Base-by-base conservation (phyloP, 192 early-diverging fungal species). In the Coemansia erecta region DNA sequence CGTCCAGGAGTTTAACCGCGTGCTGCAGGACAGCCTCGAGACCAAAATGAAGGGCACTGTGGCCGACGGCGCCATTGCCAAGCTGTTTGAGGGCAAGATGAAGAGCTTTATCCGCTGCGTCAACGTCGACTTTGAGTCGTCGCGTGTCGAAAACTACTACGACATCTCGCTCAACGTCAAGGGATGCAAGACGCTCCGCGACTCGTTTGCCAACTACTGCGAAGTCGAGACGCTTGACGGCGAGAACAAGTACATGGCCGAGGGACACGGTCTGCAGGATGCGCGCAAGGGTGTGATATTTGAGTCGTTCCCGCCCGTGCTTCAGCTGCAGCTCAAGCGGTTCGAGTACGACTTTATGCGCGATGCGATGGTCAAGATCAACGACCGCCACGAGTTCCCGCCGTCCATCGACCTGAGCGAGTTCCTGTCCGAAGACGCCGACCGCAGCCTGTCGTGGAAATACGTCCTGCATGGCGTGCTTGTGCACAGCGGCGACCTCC, bases 121-220 rank as follows among this genome's bases (percentile, higher is more conserved):
- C 64, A 85, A 96, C 55, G 92, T 99, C 9, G 86, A 92, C 53
- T 99, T 88, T 68, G 94, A 97, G 74, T 97, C 92, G 35, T 94
- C 94, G 55, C 82, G 97, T 24, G 82, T 89, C 19, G 95, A 99
- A 67, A 90, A 95, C 79, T 98, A 87, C 78, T 97, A 98, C 80
- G 93, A 99, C 73, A 94, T 99, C 54, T 92, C 94, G 64, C 81
- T 98, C 31, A 94, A 98, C 76, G 95, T 99, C 53, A 98, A 98
- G 77, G 95, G 94, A 6, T 91, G 88, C 73, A 88, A 86, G 17
- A 89, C 85, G 50, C 72, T 99, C 46, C 59, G 81, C 28, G 94
- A 94, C 21, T 97, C 94, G 7, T 99, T 99, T 70, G 85, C 76
- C 42, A 88, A 95, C 53, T 97, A 97, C 70, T 84, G 92, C 48